Percentiles rank a stretch among this genome's conserved stretches.
Conservation (phyloP, 805 yeast species). For the Cyberlindnera meyerae region DNA sequence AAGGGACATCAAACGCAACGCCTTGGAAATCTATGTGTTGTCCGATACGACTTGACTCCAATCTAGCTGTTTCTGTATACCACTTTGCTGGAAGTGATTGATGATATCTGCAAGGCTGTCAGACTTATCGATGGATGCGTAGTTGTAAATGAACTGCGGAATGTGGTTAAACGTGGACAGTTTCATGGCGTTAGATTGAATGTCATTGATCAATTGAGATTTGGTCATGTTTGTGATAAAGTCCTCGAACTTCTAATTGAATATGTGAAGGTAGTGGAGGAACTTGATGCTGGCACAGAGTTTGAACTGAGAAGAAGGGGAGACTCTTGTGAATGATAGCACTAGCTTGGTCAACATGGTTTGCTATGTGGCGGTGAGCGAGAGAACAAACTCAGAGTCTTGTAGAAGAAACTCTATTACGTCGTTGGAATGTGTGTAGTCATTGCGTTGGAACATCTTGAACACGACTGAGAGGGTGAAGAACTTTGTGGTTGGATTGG, state of each 20-base stretch:
- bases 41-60: constrained; percentile 18
- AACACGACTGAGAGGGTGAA: constrained; percentile 19
- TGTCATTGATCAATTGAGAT: constrained; percentile 7
- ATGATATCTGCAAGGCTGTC: constrained; percentile 6
- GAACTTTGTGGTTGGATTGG: constrained; percentile 13
- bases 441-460: constrained; percentile 18
- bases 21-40: constrained; percentile 1
- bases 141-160: constrained; percentile 16
- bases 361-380: constrained; percentile 12
- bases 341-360: constrained; percentile 14
- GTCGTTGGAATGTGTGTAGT: constrained; percentile 5
- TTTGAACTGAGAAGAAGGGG: constrained; percentile 17
- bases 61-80: constrained; percentile 4
- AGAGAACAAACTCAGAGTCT: constrained; percentile 4
- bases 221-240: constrained; percentile 17
- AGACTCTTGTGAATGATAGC: constrained; percentile 17
- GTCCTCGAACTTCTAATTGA: constrained; percentile 15
- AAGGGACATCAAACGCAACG: constrained; percentile 13
- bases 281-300: constrained; percentile 22
- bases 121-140: constrained; percentile 8
- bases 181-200: constrained; percentile 4
- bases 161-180: constrained; percentile 5
- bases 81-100: neutral
- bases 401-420: constrained; percentile 11
- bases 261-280: constrained; percentile 12